phyloP scores from a whole-genome alignment of 2,329 filamentous ascomycete species.

The Sclerotinia borealis region DNA sequence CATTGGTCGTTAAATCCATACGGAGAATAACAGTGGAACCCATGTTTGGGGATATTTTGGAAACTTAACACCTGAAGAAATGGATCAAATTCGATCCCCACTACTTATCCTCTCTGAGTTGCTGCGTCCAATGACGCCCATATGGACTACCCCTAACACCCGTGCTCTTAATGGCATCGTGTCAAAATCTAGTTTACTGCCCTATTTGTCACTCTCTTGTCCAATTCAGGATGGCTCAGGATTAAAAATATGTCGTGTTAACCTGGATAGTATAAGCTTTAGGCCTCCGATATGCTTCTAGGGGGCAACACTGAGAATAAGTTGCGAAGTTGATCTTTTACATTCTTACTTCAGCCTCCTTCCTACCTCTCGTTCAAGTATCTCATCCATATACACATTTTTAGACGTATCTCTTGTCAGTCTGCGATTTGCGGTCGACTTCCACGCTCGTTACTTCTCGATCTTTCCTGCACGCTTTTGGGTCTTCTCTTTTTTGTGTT shows the following conservation, averaged over 20 bases:
- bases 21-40: conserved; percentile 2
- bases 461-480: background rate
- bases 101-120: conserved; percentile 1
- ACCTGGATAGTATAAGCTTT: conserved; percentile 10
- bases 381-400: conserved; percentile 2
- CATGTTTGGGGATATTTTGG: background rate
- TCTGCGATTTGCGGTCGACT: conserved; percentile 12
- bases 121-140: conserved; percentile 4
- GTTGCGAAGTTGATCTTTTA: conserved; percentile 8
- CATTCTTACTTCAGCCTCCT: conserved; percentile 12
- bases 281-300: conserved; percentile 11
- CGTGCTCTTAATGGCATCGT: conserved; percentile 6
- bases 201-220: conserved; percentile 3
- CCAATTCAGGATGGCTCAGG: background rate
- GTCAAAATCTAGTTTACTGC: conserved; percentile 8
- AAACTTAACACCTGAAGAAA: background rate
- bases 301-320: conserved; percentile 6
- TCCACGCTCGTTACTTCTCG: conserved; percentile 11
- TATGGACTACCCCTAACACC: background rate
- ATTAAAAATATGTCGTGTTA: conserved; percentile 11
- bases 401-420: conserved; percentile 3
- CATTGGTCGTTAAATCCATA: background rate
- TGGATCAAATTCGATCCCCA: conserved; percentile 5
- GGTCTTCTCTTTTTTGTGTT: background rate
- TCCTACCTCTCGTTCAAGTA: conserved; percentile 4